phyloP scores from a whole-genome alignment of 2,329 filamentous ascomycete species.

The Fusarium haematococcum region DNA sequence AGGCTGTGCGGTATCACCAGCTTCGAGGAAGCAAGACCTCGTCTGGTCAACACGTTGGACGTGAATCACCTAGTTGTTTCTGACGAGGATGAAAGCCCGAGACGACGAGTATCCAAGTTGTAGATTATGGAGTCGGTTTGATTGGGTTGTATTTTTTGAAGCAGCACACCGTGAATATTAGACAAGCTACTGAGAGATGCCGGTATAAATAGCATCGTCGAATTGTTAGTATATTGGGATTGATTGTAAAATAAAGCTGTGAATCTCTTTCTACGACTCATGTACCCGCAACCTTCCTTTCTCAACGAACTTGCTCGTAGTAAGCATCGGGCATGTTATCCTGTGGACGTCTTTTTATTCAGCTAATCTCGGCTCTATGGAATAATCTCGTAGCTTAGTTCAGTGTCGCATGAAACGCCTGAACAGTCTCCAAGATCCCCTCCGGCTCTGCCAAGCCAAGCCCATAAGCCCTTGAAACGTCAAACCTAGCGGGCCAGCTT shows the following conservation, averaged over 20 bases:
- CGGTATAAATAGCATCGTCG: neutral
- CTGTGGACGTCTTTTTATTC: neutral
- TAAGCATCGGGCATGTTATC: neutral
- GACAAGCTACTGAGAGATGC: neutral
- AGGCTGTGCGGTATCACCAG: conserved; percentile 41
- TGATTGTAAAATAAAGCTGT: neutral
- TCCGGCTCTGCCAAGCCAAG: conserved; percentile 57
- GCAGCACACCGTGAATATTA: neutral
- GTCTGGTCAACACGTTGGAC: conserved; percentile 42
- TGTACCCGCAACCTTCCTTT: neutral
- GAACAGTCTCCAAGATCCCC: neutral
- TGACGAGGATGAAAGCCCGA: neutral
- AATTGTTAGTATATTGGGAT: neutral
- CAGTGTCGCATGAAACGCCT: neutral
- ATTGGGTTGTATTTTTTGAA: neutral
- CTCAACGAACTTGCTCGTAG: neutral
- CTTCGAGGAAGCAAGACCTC: conserved; percentile 30
- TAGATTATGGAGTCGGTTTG: neutral
- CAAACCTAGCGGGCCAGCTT: conserved; percentile 64
- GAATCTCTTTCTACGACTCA: neutral
- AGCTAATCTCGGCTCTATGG: neutral
- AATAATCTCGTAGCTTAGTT: neutral
- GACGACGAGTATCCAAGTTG: neutral
- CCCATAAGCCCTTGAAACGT: conserved; percentile 62
- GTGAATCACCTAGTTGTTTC: conserved; percentile 40